Percentiles rank a stretch among this genome's conserved stretches.
Conservation (phyloP, 306 rosid genomes). For the Prunus campanulata region DNA sequence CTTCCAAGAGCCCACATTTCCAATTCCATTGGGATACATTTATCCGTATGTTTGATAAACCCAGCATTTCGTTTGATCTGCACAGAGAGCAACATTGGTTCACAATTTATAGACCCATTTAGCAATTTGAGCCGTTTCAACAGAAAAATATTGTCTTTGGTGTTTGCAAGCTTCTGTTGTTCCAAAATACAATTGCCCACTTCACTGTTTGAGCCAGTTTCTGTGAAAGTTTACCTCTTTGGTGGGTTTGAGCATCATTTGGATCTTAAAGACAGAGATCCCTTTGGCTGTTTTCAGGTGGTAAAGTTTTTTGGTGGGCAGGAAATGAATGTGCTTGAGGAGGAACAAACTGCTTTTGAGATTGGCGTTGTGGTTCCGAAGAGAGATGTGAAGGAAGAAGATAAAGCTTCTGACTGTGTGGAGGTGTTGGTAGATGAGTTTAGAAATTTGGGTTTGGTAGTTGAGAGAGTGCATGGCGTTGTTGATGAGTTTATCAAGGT, state of each 20-base stretch:
- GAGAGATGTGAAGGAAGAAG: slow-evolving; percentile 38
- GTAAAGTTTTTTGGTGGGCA: slow-evolving; percentile 12
- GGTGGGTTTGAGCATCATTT: slow-evolving; percentile 13
- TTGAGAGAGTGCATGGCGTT: slow-evolving; percentile 76
- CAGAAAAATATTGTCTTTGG: neutral
- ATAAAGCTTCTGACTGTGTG: slow-evolving; percentile 44
- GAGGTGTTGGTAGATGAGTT: slow-evolving; percentile 58
- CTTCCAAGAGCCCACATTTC: slow-evolving; percentile 17
- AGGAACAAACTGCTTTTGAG: slow-evolving; percentile 62
- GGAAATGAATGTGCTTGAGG: slow-evolving; percentile 45
- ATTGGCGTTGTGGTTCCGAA: slow-evolving; percentile 82
- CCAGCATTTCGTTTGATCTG: slow-evolving; percentile 6
- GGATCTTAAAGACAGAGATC: neutral
- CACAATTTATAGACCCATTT: neutral
- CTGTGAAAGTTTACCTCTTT: slow-evolving; percentile 14
- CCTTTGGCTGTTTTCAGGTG: neutral
- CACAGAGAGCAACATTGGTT: slow-evolving; percentile 2
- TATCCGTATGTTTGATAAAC: neutral
- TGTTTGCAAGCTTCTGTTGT: slow-evolving; percentile 2
- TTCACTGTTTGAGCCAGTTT: slow-evolving; percentile 19
- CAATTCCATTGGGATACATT: slow-evolving; percentile 10
- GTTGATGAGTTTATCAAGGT: slow-evolving; percentile 94
- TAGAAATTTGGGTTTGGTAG: slow-evolving; percentile 55
- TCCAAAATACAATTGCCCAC: slow-evolving; percentile 1
- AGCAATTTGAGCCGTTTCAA: slow-evolving; percentile 4